A percentile compares a stretch with the other conserved stretches of the same genome.
These are phyloP conservation scores for Boletus barrowsii DNA, from an alignment of 768 basidiomycete genomes.

Conservation along the genomic window DNA sequence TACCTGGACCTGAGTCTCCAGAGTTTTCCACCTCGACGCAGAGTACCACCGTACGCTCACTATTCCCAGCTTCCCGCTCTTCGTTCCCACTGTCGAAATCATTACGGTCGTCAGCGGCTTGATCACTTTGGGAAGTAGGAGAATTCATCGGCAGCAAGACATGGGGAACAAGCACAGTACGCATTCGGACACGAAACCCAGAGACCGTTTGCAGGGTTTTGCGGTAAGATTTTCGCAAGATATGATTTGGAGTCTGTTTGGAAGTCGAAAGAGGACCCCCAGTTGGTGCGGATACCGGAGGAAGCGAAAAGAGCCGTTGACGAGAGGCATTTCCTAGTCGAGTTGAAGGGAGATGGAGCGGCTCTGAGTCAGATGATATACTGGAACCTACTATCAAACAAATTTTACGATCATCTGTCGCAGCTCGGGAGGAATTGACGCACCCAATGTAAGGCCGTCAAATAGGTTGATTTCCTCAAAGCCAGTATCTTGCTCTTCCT, in stretches of 20 bases:
- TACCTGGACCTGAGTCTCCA: slow-evolving; percentile 54
- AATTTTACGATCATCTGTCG: background rate
- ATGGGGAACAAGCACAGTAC: slow-evolving; percentile 89
- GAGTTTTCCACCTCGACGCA: slow-evolving; percentile 89
- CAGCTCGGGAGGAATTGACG: slow-evolving; percentile 18
- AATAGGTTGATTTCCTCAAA: slow-evolving; percentile 69
- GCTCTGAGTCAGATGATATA: slow-evolving; percentile 33
- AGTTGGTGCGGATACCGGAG: slow-evolving; percentile 43
- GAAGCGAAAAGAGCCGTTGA: slow-evolving; percentile 61
- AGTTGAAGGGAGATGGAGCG: slow-evolving; percentile 60
- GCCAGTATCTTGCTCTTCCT: slow-evolving; percentile 41
- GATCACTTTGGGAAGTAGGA: slow-evolving; percentile 21
- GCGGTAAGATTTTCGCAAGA: slow-evolving; percentile 82
- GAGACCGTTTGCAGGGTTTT: slow-evolving; percentile 75
- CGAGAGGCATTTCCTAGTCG: slow-evolving; percentile 70
- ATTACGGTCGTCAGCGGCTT: slow-evolving; percentile 29
- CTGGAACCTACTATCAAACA: slow-evolving; percentile 40
- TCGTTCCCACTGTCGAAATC: slow-evolving; percentile 48
- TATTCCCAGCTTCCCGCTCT: slow-evolving; percentile 62
- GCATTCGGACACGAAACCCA: slow-evolving; percentile 88
- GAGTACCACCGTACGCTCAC: slow-evolving; percentile 84
- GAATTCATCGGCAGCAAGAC: slow-evolving; percentile 56
- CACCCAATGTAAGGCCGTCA: slow-evolving; percentile 65
- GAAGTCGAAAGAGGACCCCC: slow-evolving; percentile 47
- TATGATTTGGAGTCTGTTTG: slow-evolving; percentile 51